These are phyloP conservation scores for Hansenula sp. DNA, from an alignment of 1,139 yeast species.

Conservation along the genomic window DNA sequence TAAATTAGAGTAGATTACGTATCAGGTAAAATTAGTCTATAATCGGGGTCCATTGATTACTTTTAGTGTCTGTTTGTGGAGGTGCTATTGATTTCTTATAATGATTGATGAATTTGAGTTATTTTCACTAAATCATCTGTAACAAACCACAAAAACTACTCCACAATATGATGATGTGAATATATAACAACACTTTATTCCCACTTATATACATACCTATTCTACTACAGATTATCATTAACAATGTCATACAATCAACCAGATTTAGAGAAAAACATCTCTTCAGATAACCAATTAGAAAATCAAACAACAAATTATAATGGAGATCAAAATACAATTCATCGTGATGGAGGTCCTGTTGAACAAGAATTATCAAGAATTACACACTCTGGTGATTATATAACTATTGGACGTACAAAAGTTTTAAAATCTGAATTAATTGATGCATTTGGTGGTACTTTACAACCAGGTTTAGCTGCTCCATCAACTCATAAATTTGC, in stretches of 20 bases:
- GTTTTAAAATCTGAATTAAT: constrained; percentile 54
- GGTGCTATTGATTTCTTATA: too few species aligned
- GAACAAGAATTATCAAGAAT: constrained; percentile 22
- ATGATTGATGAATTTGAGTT: too few species aligned
- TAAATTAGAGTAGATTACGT: too few species aligned
- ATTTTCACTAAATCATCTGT: too few species aligned
- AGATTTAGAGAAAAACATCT: constrained; percentile 11
- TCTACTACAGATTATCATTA: too few species aligned
- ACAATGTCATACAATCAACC: background rate
- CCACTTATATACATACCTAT: too few species aligned
- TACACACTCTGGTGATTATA: constrained; percentile 45
- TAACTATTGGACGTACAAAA: constrained; percentile 69
- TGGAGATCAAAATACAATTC: constrained; percentile 7
- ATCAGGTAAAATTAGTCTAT: too few species aligned
- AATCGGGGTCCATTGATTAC: too few species aligned
- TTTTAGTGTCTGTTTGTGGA: too few species aligned
- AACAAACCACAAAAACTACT: too few species aligned
- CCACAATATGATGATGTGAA: too few species aligned
- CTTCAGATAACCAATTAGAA: constrained; percentile 8
- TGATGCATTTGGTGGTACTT: constrained; percentile 57
- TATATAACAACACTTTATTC: too few species aligned
- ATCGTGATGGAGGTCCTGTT: constrained; percentile 2
- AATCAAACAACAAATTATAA: constrained; percentile 7
- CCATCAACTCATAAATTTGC: constrained; percentile 38
- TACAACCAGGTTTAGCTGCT: constrained; percentile 55